phyloP scores from a whole-genome alignment of 176 grass and related monocot genomes.

The Rhipidocladum racemiflorum region DNA sequence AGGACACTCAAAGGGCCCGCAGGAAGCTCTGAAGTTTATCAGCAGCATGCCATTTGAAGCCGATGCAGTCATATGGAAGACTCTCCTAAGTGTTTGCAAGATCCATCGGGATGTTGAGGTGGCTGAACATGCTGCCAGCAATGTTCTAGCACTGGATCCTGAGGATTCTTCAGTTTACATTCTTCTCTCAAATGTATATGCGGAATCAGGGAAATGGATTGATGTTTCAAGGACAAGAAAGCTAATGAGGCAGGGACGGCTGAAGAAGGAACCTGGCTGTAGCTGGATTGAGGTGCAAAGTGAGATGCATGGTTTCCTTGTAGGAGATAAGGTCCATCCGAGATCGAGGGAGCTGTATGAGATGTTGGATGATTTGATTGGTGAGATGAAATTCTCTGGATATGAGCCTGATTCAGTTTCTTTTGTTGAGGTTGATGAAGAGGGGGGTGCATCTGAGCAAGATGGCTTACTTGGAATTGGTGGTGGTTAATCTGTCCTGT shows the following conservation, averaged over 20 bases:
- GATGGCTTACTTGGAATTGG: slow-evolving; percentile 22
- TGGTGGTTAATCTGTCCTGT: slow-evolving; percentile 11
- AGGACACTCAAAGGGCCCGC: slow-evolving; percentile 60
- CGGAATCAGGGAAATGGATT: slow-evolving; percentile 56
- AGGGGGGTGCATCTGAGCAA: slow-evolving; percentile 29
- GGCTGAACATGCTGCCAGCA: slow-evolving; percentile 66
- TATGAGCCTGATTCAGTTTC: slow-evolving; percentile 43
- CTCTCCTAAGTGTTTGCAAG: slow-evolving; percentile 66
- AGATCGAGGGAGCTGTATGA: slow-evolving; percentile 60
- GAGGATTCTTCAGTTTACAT: slow-evolving; percentile 76
- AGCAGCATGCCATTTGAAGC: slow-evolving; percentile 67
- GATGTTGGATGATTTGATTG: slow-evolving; percentile 62
- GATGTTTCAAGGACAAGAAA: slow-evolving; percentile 73
- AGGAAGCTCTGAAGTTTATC: slow-evolving; percentile 64
- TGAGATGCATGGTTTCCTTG: slow-evolving; percentile 76
- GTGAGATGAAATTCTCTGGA: slow-evolving; percentile 64
- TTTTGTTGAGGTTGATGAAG: slow-evolving; percentile 42
- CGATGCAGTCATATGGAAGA: slow-evolving; percentile 81
- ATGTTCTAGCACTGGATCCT: slow-evolving; percentile 54
- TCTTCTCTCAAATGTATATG: slow-evolving; percentile 72
- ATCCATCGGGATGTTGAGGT: slow-evolving; percentile 59
- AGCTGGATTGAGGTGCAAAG: slow-evolving; percentile 84
- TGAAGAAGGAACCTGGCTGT: slow-evolving; percentile 86
- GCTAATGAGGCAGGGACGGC: slow-evolving; percentile 55
- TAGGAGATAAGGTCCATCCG: slow-evolving; percentile 60